Evolutionary conservation across 108 stramenopile species (phyloP).

Genomic region (Cyclotella baltica): DNA sequence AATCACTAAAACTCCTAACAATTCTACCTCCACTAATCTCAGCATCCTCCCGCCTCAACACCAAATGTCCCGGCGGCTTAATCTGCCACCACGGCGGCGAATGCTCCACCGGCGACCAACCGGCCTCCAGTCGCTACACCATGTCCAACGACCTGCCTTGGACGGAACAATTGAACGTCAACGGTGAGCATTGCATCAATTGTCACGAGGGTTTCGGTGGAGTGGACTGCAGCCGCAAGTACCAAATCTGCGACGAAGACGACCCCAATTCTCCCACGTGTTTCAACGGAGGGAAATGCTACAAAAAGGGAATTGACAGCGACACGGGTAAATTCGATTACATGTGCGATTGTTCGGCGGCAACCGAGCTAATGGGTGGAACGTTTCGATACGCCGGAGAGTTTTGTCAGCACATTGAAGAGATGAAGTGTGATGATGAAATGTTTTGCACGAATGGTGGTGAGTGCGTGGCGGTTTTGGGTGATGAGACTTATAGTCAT

Average conservation of each 20-base stretch:
- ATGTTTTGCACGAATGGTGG: constrained; percentile 57
- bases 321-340: constrained; percentile 24
- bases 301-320: constrained; percentile 19
- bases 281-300: constrained; percentile 42
- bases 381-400: constrained; percentile 27
- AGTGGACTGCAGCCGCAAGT: constrained; percentile 37
- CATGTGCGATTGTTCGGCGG: constrained; percentile 44
- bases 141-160: constrained; percentile 33
- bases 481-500: constrained; percentile 1
- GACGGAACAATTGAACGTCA: constrained; percentile 38
- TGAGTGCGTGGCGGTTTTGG: constrained; percentile 20
- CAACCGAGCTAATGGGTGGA: constrained; percentile 19
- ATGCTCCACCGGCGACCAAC: constrained; percentile 44
- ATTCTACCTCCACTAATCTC: not conserved
- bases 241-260: constrained; percentile 24
- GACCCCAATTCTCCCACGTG: constrained; percentile 40
- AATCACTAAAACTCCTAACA: too few species aligned
- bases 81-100: constrained; percentile 42
- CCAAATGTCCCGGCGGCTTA: constrained; percentile 28
- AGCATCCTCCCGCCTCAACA: constrained; percentile 5
- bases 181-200: constrained; percentile 46
- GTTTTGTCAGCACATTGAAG: constrained; percentile 47
- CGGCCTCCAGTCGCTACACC: not conserved
- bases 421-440: constrained; percentile 36
- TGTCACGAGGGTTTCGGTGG: constrained; percentile 48